These are phyloP conservation scores for Penicillium sclerotiorum DNA, from an alignment of 2,329 filamentous ascomycete genomes.

Conservation along the genomic window DNA sequence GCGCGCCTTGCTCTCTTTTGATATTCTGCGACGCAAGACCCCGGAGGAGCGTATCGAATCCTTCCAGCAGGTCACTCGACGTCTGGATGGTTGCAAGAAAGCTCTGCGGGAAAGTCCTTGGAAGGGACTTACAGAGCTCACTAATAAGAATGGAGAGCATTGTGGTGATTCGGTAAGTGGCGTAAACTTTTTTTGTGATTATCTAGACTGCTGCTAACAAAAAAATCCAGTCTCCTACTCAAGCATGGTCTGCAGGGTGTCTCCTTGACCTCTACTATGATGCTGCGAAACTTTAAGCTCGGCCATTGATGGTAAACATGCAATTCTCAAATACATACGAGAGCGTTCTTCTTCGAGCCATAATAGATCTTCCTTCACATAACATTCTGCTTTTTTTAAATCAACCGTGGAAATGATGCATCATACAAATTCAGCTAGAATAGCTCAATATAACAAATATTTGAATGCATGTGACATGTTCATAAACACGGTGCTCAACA, in stretches of 20 bases:
- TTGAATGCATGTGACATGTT: background rate
- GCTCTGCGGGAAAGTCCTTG: constrained; percentile 79
- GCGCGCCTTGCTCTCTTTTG: constrained; percentile 86
- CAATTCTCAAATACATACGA: background rate
- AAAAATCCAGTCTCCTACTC: constrained; percentile 73
- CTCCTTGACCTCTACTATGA: constrained; percentile 97
- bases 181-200: background rate
- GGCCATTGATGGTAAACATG: background rate
- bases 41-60: constrained; percentile 75
- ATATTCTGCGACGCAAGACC: constrained; percentile 70
- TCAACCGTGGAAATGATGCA: too few species aligned
- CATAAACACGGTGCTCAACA: too few species aligned
- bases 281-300: constrained; percentile 56
- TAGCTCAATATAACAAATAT: background rate
- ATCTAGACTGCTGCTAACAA: background rate
- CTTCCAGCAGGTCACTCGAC: constrained; percentile 89
- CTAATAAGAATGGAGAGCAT: constrained; percentile 81
- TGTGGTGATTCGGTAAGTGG: constrained; percentile 81
- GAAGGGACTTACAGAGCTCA: constrained; percentile 91
- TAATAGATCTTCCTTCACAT: too few species aligned
- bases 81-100: constrained; percentile 80
- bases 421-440: background rate
- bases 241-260: constrained; percentile 94
- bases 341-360: background rate
- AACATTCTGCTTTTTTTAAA: too few species aligned